Evolutionary conservation across 225 moss, liverwort and hornwort species (phyloP), one percentile per base, ranked within the genome.

Genomic region (Sphagnum tenellum): DNA sequence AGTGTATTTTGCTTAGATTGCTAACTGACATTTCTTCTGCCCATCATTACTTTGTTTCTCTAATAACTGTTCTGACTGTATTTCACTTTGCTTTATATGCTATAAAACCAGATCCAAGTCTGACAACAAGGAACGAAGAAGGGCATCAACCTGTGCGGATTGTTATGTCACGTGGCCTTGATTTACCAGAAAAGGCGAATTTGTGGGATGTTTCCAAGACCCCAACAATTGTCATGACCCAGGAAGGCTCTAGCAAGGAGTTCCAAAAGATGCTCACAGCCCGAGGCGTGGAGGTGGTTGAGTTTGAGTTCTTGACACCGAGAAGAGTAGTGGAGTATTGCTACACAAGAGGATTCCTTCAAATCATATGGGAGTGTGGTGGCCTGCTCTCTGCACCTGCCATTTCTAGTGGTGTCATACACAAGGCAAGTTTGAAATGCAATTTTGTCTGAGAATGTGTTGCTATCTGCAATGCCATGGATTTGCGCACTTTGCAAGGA

Each of bases 341-440:
- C 75, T 90, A 88, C 66, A 69, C 78, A 65, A 86, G 90, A 63
- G 92, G 96, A 7, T 92, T 82, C 56, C 74, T 96, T 64, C 85
- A 85, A 5, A 92, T 96, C 55, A 49, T 96, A 64, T 92, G 92
- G 96, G 96, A 96, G 69, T 96, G 96, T 68, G 96, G 96, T 69
- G 96, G 96, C 49, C 76, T 77, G 65, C 75, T 96, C 29, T 85
- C 96, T 61, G 92, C 96, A 45, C 96, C 92, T 57, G 96, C 96
- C 47, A 92, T 96, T 59, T 88, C 88, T 62, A 82, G 68, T 60
- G 76, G 77, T 48, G 87, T 96, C 46, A 87, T 96, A 63, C 96
- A 92, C 47, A 90, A 82, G 88, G 86, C 66, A 75, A 70, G 64
- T 44, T 49, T 47, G 45, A 13, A 13, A 13, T 2, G 59, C 47